A percentile compares a stretch with the other conserved stretches of the same genome.
Conservation (phyloP, 108 stramenopile species). For the Nitzschia palea region DNA sequence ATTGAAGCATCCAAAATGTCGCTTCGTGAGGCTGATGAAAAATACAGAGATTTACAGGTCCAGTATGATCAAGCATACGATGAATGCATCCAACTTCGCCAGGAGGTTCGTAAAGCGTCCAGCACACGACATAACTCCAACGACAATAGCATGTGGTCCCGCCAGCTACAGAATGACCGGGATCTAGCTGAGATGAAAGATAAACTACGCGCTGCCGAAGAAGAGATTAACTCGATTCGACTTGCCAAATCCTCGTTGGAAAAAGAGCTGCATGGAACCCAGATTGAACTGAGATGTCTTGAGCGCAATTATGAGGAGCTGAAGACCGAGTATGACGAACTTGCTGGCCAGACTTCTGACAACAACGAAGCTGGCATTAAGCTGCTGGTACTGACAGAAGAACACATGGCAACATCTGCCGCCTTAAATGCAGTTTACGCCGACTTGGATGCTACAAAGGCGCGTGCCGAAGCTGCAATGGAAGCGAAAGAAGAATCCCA, state of each 20-base stretch:
- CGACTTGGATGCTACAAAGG: constrained; percentile 84
- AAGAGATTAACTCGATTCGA: constrained; percentile 71
- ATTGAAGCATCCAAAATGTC: constrained; percentile 52
- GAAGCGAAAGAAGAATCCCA: constrained; percentile 63
- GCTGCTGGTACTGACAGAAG: constrained; percentile 72
- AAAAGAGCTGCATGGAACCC: constrained; percentile 73
- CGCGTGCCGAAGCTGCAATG: constrained; percentile 66
- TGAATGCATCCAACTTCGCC: constrained; percentile 52
- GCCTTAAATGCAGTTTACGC: constrained; percentile 83
- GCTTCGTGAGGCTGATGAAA: constrained; percentile 66
- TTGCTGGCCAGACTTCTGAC: constrained; percentile 65
- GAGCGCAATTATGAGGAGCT: constrained; percentile 68
- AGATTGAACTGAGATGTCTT: constrained; percentile 63
- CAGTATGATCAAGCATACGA: constrained; percentile 64
- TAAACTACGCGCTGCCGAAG: constrained; percentile 64
- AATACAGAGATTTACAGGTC: constrained; percentile 62
- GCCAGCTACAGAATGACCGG: constrained; percentile 67
- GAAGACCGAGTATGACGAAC: constrained; percentile 65
- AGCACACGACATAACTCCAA: constrained; percentile 27
- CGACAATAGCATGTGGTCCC: constrained; percentile 58
- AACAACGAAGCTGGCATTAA: constrained; percentile 88
- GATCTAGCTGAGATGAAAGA: constrained; percentile 74
- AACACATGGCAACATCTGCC: constrained; percentile 87
- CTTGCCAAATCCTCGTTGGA: constrained; percentile 83
- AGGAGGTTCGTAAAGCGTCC: constrained; percentile 65